Evolutionary conservation across 2,329 filamentous ascomycete species (phyloP).

Genomic region (Chaetothyriales sp.): DNA sequence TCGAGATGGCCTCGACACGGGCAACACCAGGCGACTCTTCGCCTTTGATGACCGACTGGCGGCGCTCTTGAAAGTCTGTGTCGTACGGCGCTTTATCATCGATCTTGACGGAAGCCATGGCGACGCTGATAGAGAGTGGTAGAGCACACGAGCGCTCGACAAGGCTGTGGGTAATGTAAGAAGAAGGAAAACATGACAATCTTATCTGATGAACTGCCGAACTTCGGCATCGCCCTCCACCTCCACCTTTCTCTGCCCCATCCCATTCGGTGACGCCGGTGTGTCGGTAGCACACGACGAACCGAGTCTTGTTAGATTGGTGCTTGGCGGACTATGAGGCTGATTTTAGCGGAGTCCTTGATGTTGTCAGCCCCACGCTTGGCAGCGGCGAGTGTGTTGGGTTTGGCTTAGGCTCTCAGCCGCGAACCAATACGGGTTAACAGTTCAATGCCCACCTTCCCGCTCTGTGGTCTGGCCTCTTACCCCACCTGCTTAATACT

Average conservation of each 20-base stretch:
- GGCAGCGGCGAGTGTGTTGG: neutral
- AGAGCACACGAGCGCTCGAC: neutral
- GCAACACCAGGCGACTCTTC: slow-evolving; percentile 38
- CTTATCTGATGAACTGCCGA: neutral
- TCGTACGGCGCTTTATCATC: neutral
- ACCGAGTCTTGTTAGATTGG: neutral
- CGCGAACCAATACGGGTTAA: too few species aligned
- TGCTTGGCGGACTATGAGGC: neutral
- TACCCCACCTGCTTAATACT: too few species aligned
- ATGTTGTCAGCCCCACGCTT: neutral
- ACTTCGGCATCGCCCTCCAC: neutral
- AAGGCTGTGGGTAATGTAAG: neutral
- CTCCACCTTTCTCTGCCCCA: neutral
- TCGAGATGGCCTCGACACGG: slow-evolving; percentile 43
- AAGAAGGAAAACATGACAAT: neutral
- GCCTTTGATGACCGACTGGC: slow-evolving; percentile 14
- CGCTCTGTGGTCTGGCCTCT: too few species aligned
- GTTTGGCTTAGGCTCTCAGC: too few species aligned
- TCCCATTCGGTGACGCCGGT: neutral
- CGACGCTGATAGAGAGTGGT: neutral
- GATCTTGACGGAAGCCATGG: neutral
- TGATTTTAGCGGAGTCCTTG: neutral
- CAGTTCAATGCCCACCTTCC: too few species aligned
- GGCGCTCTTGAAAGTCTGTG: slow-evolving; percentile 2
- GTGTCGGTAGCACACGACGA: too few species aligned